Percentiles rank a stretch among this genome's conserved stretches.
These are phyloP conservation scores for Zygnema cylindricum DNA, from an alignment of 139 green algal genomes.

Conservation along the genomic window DNA sequence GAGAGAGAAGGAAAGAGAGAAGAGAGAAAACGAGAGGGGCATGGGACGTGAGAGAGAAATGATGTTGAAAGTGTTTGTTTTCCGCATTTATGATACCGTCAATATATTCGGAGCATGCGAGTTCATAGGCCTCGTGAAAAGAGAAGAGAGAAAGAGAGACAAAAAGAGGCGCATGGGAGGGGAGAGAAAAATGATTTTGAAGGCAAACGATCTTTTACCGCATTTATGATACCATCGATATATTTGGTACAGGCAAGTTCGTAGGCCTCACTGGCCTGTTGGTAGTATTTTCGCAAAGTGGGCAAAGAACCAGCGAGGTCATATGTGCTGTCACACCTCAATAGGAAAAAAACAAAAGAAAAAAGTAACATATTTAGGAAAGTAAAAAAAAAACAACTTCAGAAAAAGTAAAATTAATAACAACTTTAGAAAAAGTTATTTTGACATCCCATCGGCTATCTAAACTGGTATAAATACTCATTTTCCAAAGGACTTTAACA, in stretches of 20 bases:
- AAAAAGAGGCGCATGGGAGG: too few species aligned
- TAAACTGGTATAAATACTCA: too few species aligned
- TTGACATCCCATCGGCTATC: not conserved
- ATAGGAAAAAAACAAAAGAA: too few species aligned
- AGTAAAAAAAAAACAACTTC: not conserved
- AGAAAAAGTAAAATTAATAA: too few species aligned
- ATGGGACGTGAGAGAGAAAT: too few species aligned
- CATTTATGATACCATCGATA: slow-evolving; percentile 37
- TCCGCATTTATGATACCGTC: not conserved
- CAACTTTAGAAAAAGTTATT: not conserved
- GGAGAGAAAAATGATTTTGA: not conserved
- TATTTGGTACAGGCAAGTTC: slow-evolving; percentile 46
- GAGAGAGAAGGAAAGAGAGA: slow-evolving; percentile 7
- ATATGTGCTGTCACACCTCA: slow-evolving; percentile 23
- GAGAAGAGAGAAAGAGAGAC: too few species aligned
- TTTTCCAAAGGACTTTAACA: too few species aligned
- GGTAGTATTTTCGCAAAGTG: slow-evolving; percentile 32
- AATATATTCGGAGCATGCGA: too few species aligned
- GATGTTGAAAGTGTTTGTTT: too few species aligned
- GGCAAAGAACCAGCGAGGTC: slow-evolving; percentile 39
- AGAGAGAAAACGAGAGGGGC: too few species aligned
- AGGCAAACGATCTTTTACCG: too few species aligned
- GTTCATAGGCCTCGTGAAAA: not conserved
- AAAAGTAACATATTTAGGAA: not conserved
- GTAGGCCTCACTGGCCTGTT: slow-evolving; percentile 52